Conservation (phyloP, 2,329 filamentous ascomycete species). For the Tolypocladium cylindrosporum region DNA sequence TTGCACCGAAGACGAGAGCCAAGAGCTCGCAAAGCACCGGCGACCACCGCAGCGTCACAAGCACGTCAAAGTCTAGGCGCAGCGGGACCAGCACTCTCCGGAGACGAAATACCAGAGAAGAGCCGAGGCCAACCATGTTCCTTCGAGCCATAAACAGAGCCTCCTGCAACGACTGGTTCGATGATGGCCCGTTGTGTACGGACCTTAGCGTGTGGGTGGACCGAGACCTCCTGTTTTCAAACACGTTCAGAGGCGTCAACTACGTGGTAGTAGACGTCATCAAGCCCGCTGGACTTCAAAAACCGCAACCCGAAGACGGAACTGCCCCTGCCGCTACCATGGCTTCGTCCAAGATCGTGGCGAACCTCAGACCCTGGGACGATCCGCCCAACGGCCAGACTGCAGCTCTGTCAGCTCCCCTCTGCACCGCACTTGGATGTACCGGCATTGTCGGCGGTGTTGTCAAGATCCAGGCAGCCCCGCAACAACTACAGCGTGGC, state of each 20-base stretch:
- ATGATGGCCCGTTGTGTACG: conserved; percentile 47
- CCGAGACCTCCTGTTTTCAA: conserved; percentile 60
- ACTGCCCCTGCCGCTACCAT: conserved; percentile 38
- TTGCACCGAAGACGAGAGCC: conserved; percentile 81
- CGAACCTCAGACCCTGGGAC: conserved; percentile 68
- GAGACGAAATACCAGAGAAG: conserved; percentile 46
- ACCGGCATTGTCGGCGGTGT: conserved; percentile 73
- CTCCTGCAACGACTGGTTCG: conserved; percentile 67
- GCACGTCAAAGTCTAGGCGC: conserved; percentile 68
- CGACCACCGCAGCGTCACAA: conserved; percentile 71
- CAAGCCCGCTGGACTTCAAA: conserved; percentile 67
- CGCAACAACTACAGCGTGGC: conserved; percentile 57
- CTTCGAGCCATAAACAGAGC: conserved; percentile 68
- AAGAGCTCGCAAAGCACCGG: conserved; percentile 56
- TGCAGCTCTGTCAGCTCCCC: conserved; percentile 63
- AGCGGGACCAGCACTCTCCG: conserved; percentile 68
- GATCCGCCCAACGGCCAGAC: conserved; percentile 78
- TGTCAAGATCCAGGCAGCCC: conserved; percentile 76
- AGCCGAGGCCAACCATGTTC: conserved; percentile 59
- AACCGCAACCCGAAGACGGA: conserved; percentile 58
- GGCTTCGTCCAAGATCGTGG: conserved; percentile 54
- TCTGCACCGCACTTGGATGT: conserved; percentile 66
- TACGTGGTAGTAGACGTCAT: conserved; percentile 83
- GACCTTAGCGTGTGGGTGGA: conserved; percentile 78
- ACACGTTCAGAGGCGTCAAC: conserved; percentile 63